Percentiles rank a stretch among this genome's conserved stretches.
These are phyloP conservation scores for Lentinula sp. DNA, from an alignment of 768 basidiomycete species.

Conservation along the genomic window DNA sequence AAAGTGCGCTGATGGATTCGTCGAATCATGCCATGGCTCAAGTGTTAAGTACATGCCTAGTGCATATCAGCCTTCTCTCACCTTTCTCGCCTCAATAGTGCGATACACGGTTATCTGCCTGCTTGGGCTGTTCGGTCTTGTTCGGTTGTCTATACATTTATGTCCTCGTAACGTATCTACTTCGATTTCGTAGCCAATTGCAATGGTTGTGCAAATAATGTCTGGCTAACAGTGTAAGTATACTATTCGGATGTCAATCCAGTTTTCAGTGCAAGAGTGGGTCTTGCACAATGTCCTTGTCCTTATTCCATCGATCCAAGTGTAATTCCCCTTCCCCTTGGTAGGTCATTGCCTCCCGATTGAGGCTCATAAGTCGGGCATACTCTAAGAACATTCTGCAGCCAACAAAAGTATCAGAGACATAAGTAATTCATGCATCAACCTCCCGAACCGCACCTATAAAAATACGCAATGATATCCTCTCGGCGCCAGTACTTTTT, in stretches of 20 bases:
- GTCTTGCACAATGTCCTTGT: neutral
- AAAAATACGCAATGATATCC: constrained; percentile 55
- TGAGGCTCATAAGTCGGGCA: constrained; percentile 40
- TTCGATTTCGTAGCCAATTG: too few species aligned
- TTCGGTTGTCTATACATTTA: too few species aligned
- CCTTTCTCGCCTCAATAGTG: too few species aligned
- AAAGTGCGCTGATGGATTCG: too few species aligned
- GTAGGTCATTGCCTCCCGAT: constrained; percentile 24
- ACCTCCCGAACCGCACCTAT: constrained; percentile 34
- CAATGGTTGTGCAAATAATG: too few species aligned
- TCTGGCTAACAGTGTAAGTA: too few species aligned
- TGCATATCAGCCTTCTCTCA: too few species aligned
- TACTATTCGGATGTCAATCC: neutral
- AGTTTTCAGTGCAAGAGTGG: neutral
- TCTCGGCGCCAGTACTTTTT: constrained; percentile 51
- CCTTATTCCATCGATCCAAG: neutral
- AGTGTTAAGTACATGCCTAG: too few species aligned
- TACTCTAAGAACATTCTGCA: constrained; percentile 51
- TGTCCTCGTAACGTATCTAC: too few species aligned
- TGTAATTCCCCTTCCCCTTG: neutral
- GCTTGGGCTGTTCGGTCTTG: too few species aligned
- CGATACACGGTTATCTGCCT: too few species aligned
- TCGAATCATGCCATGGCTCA: too few species aligned
- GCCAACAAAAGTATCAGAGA: neutral
- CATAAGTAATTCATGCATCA: neutral